Base-by-base conservation (phyloP, 495 filamentous ascomycete species). In the Penicillium lagena region DNA sequence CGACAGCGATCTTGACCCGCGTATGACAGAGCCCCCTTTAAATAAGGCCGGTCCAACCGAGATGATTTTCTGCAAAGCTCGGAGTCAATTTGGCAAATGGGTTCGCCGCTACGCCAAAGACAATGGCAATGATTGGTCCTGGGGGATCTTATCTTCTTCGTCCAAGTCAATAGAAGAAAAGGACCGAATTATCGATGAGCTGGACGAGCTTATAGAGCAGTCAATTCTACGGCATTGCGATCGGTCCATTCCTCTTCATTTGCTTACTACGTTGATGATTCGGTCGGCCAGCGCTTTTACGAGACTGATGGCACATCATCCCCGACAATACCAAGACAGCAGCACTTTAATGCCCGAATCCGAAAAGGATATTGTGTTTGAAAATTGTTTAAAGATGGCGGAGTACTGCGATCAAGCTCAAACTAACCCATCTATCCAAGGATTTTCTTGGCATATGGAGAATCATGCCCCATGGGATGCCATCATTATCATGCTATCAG, bases 51-150 rank as follows among this genome's bases (percentile, higher is more conserved):
- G 81, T 4, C 67, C 80, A 0, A 83, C 82, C 4, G 82, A 86
- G 40, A 85, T 85, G 82, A 75, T 81, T 17, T 84, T 83, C 51
- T 78, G 75, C 49, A 60, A 82, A n/a, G 59, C 83, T 15, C 69
- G 72, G 7, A 44, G 41, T 63, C 54, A 76, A 64, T 49, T 62
- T 43, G 50, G 68, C 57, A 46, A 57, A 68, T 62, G 63, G 73
- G 42, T 71, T 49, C 40, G 55, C 56, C 44, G 66, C 61, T 56
- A 52, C 59, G 53, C 57, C 51, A 42, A 46, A 32, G 12, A 51
- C 4, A 13, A 30, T 7, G 37, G 45, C 7, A 48, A 64, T 28
- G 56, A 65, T 43, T 65, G 60, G 1, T 36, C 54, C 5, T 71
- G 65, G 66, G 52, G 49, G 12, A 57, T 63, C 13, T 39, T 68